Conservation (phyloP, 441 rosid species). For the Corymbia citriodora region DNA sequence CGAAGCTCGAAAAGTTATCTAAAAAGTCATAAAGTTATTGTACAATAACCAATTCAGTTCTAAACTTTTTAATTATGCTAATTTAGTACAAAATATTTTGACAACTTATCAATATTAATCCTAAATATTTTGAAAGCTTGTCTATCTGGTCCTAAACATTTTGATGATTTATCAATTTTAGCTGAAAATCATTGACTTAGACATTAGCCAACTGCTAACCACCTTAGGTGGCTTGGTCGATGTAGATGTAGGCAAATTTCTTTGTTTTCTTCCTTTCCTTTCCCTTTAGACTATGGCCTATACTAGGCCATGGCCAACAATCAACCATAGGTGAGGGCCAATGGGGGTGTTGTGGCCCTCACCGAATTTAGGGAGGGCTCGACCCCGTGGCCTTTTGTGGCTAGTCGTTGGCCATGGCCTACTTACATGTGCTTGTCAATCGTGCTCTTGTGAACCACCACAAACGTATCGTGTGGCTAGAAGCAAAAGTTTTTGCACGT, state of each 20-base stretch:
- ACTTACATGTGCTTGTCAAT: not conserved
- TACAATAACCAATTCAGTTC: too few relatives aligned
- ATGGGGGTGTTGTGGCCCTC: not conserved
- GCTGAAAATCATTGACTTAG: fast-evolving
- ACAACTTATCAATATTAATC: not conserved
- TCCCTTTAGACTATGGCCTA: fast-evolving
- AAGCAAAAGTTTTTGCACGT: not conserved
- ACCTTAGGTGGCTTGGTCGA: fast-evolving
- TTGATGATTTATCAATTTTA: too few relatives aligned
- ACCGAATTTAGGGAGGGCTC: fast-evolving
- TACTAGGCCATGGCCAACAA: not conserved
- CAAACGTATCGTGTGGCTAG: not conserved
- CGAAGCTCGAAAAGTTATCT: not conserved
- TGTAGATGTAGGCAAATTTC: fast-evolving
- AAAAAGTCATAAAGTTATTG: too few relatives aligned
- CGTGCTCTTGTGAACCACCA: not conserved
- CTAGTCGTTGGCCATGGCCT: not conserved
- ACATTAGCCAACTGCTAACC: fast-evolving
- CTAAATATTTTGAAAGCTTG: fast-evolving
- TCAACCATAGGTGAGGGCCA: fast-evolving
- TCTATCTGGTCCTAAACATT: too few relatives aligned
- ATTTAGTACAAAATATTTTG: fast-evolving
- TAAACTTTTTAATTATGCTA: fast-evolving
- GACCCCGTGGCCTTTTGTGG: not conserved
- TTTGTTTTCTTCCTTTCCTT: not conserved